These are phyloP conservation scores for Fusarium succisae DNA, from an alignment of 2,329 filamentous ascomycete genomes.

Conservation along the genomic window DNA sequence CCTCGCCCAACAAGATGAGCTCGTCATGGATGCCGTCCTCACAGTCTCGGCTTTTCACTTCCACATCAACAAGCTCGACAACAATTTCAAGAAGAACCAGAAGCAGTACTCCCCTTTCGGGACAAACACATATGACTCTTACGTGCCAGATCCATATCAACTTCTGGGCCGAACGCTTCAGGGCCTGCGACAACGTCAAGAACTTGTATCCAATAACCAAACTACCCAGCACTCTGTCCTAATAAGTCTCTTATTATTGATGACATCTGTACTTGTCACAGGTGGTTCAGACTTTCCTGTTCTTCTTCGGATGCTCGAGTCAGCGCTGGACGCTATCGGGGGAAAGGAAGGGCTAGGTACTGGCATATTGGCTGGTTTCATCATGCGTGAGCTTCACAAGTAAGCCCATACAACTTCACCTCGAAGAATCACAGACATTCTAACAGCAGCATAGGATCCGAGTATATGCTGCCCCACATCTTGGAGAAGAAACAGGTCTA, in stretches of 20 bases:
- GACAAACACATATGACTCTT: background rate
- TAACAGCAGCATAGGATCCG: slow-evolving; percentile 18
- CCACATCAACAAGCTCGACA: slow-evolving; percentile 8
- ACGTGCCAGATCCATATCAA: slow-evolving; percentile 18
- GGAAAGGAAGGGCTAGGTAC: slow-evolving; percentile 31
- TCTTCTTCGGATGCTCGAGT: slow-evolving; percentile 40
- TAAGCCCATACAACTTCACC: background rate
- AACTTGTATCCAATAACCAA: slow-evolving; percentile 17
- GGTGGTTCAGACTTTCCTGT: slow-evolving; percentile 42
- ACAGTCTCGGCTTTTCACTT: slow-evolving; percentile 34
- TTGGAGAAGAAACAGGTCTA: slow-evolving; percentile 36
- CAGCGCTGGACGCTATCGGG: slow-evolving; percentile 40
- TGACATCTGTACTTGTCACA: slow-evolving; percentile 40
- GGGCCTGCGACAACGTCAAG: slow-evolving; percentile 27
- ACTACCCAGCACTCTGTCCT: slow-evolving; percentile 30
- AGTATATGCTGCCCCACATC: slow-evolving; percentile 38
- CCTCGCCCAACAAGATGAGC: slow-evolving; percentile 27
- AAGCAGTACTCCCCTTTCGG: background rate
- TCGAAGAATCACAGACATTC: fast-evolving
- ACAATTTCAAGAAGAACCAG: background rate
- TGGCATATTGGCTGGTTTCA: slow-evolving; percentile 31
- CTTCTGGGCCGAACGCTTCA: slow-evolving; percentile 27
- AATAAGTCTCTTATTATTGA: slow-evolving; percentile 36
- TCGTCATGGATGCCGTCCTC: slow-evolving; percentile 36
- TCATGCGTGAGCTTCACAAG: slow-evolving; percentile 42